A percentile compares a stretch with the other conserved stretches of the same genome.
Evolutionary conservation across 148 eudicot genomes (phyloP).

Genomic region (Rhododendron mucronatum): DNA sequence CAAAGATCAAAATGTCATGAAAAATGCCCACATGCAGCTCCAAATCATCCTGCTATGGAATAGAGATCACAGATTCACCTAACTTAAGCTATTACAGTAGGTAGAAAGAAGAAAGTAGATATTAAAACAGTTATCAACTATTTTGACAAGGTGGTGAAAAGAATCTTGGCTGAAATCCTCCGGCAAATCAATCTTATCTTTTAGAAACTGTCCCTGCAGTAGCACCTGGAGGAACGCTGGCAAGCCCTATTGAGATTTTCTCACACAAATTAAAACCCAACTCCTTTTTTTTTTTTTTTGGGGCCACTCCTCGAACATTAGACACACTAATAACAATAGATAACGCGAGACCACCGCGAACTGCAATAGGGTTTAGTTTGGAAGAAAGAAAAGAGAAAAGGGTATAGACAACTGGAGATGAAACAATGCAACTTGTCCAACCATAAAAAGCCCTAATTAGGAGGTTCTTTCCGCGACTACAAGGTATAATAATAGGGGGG

Average conservation of each 20-base stretch:
- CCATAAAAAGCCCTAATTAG: no score
- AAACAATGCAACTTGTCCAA: no score
- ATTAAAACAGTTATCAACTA: not conserved
- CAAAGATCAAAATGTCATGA: not conserved
- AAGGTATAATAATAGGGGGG: no score
- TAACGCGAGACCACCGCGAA: not conserved
- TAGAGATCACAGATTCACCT: not conserved
- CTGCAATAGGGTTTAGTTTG: not conserved
- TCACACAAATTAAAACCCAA: not conserved
- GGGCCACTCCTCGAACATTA: not conserved
- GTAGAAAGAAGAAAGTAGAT: not conserved
- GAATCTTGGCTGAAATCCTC: not conserved
- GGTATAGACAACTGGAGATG: no score
- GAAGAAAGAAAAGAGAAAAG: not conserved
- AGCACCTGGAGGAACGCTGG: not conserved
- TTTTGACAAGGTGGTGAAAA: not conserved
- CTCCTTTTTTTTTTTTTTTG: not conserved
- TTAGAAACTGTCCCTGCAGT: not conserved
- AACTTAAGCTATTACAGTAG: not conserved
- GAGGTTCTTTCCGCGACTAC: no score
- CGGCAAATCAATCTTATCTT: not conserved
- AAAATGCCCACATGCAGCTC: not conserved
- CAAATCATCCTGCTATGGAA: not conserved
- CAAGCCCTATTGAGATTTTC: not conserved
- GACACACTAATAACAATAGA: not conserved